Base-by-base conservation (phyloP, 768 basidiomycete genomes). In the Calocera viscosa region DNA sequence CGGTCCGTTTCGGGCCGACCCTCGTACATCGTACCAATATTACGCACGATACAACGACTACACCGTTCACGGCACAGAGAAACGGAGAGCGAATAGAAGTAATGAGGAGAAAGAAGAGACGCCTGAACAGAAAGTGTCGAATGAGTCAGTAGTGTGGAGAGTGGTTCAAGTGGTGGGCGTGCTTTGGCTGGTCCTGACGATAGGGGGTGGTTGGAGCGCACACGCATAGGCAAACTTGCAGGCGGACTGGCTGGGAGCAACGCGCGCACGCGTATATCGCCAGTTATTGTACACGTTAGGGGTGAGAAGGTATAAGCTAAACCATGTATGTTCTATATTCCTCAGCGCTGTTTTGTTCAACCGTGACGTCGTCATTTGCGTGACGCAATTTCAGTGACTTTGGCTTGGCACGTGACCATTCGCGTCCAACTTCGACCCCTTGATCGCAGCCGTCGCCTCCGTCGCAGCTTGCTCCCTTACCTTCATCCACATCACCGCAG, bases 101-200 rank as follows among this genome's bases (percentile, higher is more conserved):
- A 22, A 26, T 60, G 53, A 32, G 10, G 7, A 11, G 10, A 60
- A 60, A 19, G 53, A 14, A 32, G 53, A 60, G 14, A 60, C 53
- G 30, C 53, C 34, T 22, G 66, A 69, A 49, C 63, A 65, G 30
- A 47, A 66, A 24, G 66, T 70, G n/a, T 63, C 65, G 22, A 66
- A 64, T n/a, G 70, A 70, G 30, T 67, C 41, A 17, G 66, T 66
- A n/a, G n/a, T 70, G 30, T 47, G 63, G 66, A 65, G 70, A 60
- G 60, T 65, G 2, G 39, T 68, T 22, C 70, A 70, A 49, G 70
- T 70, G 11, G 66, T 67, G 30, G 68, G 68, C 19, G 40, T 70
- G 12, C 47, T 70, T 19, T 65, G 68, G 39, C 53, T 67, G 7
- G 66, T 69, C 3, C 38, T 64, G n/a, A 39, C 66, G 22, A 34